Evolutionary conservation across 2,329 filamentous ascomycete genomes (phyloP), one percentile per base, ranked within the genome.

Genomic region (Microdochium nivale): DNA sequence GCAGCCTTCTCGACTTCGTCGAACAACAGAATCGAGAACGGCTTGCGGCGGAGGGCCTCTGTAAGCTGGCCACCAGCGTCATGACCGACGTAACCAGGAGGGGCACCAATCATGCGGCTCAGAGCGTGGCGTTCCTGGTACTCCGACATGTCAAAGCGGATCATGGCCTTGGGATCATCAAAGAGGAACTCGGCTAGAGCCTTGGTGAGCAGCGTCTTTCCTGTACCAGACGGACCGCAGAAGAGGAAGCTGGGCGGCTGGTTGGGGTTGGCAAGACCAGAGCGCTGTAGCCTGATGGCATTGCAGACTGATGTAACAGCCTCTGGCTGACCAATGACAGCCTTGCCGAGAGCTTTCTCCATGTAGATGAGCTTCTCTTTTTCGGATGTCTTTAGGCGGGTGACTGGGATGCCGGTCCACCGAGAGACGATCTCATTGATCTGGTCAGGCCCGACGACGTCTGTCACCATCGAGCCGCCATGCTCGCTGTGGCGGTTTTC

Each of bases 71-170:
- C 94, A 60, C 94, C 94, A 30, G 94, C 84, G 64, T 99, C 94
- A 66, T 99, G 92, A 16, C 94, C 94, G 54, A 99, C 91, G 60
- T 99, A 99, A 57, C 94, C 94, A 3, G 94, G 94, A 21, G 94
- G 94, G 21, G 94, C 91, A 66, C 94, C 94, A 60, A 99, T 99
- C 90, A 99, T 96, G 54, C 94, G 84, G 67, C 90, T 95, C 14
- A 99, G 81, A 1, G 92, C 87, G 68, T 99, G 94, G 4, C 92
- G 86, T 71, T 99, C 94, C 70, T 99, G 95, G 70, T 99, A 99
- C 70, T 99, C 94, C 4, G 92, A 97, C 94, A 99, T 99, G 67
- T 99, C 94, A 73, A 99, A 95, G 37, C 94, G 87, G 62, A 99
- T 96, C 94, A 99, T 97, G 32, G 92, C 78, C 75, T 96, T 96